Evolutionary conservation across 805 yeast species (phyloP).

Genomic region (Torulaspora maleeae): DNA sequence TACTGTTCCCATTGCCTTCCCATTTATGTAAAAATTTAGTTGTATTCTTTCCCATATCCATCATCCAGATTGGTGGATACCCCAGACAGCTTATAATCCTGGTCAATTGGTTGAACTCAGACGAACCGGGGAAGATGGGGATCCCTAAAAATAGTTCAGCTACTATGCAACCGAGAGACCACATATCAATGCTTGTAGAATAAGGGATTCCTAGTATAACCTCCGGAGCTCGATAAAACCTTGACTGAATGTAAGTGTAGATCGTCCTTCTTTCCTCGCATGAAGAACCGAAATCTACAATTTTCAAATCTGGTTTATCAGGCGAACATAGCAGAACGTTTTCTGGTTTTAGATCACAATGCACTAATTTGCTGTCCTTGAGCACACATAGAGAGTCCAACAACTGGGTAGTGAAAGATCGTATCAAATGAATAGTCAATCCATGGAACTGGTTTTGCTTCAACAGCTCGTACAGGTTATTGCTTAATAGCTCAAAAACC

Average conservation of each 20-base stretch:
- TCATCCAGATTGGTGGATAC: conserved; percentile 91
- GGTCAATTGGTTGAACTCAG: conserved; percentile 85
- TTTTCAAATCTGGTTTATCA: conserved; percentile 72
- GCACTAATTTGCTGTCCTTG: conserved; percentile 80
- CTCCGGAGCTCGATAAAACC: conserved; percentile 94
- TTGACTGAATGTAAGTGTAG: conserved; percentile 85
- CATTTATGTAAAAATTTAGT: conserved; percentile 46
- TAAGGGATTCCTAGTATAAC: conserved; percentile 89
- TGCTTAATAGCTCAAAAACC: conserved; percentile 84
- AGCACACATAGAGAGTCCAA: conserved; percentile 75
- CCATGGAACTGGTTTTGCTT: conserved; percentile 95
- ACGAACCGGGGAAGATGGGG: conserved; percentile 91
- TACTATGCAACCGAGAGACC: conserved; percentile 93
- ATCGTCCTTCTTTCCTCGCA: conserved; percentile 87
- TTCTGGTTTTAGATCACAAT: conserved; percentile 96
- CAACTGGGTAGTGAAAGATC: conserved; percentile 72
- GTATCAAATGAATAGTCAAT: conserved; percentile 69
- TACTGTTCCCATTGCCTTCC: neutral
- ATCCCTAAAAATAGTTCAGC: conserved; percentile 88
- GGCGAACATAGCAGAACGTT: conserved; percentile 77
- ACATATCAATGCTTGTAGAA: conserved; percentile 89
- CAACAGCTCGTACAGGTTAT: conserved; percentile 83
- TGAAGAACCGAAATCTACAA: conserved; percentile 94
- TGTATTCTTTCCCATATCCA: conserved; percentile 88
- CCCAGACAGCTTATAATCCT: conserved; percentile 82